phyloP scores from a whole-genome alignment of 805 yeast genomes.

The Starmerella sp. region DNA sequence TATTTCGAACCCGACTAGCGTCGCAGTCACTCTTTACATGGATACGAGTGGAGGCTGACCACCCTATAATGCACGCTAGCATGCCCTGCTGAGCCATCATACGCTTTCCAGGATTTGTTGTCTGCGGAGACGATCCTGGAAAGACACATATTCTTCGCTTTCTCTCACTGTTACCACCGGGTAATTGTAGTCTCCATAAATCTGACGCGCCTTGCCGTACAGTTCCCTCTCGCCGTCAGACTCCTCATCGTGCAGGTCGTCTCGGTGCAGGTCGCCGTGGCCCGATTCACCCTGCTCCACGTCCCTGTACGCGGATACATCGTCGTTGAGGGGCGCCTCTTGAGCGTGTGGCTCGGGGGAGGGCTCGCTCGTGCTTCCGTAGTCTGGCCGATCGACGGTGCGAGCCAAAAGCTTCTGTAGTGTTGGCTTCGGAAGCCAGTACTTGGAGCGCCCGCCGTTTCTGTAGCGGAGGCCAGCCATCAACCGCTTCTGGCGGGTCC shows the following conservation, averaged over 20 bases:
- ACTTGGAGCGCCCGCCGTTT: conserved; percentile 64
- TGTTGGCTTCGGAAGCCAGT: conserved; percentile 51
- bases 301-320: too few species aligned
- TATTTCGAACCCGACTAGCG: too few species aligned
- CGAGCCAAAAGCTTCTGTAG: conserved; percentile 2
- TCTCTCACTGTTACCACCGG: conserved; percentile 33
- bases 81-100: neutral
- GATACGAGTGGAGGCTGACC: too few species aligned
- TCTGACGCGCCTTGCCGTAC: conserved; percentile 27
- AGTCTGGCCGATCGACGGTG: neutral
- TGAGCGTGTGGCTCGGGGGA: too few species aligned
- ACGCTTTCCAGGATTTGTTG: conserved; percentile 9
- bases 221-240: conserved; percentile 28
- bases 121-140: conserved; percentile 18
- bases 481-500: conserved; percentile 54
- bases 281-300: too few species aligned
- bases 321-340: too few species aligned
- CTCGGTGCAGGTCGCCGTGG: too few species aligned
- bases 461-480: conserved; percentile 75
- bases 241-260: conserved; percentile 11
- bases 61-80: too few species aligned
- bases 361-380: neutral
- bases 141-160: conserved; percentile 20
- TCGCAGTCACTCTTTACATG: too few species aligned
- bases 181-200: conserved; percentile 35